Conservation (phyloP, 2,329 filamentous ascomycete genomes). For the Botrytis medusae region DNA sequence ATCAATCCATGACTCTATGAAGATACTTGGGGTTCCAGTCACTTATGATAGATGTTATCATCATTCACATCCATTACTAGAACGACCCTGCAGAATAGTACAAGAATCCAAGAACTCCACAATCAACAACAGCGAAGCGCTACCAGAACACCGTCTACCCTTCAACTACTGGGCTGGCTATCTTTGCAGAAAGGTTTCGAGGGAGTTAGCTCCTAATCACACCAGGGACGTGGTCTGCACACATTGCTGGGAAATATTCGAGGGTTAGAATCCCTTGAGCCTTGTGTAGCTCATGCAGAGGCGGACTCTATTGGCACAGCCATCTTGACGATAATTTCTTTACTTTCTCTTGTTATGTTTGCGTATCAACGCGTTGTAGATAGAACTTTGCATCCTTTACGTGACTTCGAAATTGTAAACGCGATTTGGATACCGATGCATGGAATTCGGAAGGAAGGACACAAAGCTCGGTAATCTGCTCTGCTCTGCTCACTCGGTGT, state of each 20-base stretch:
- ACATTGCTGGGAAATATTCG: not conserved
- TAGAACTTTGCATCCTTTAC: conserved; percentile 22
- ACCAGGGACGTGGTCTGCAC: not conserved
- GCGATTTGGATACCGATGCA: conserved; percentile 19
- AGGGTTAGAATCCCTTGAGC: conserved; percentile 13
- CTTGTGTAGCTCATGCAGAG: not conserved
- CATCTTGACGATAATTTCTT: conserved; percentile 8
- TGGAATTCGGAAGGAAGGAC: conserved; percentile 18
- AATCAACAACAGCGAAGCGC: not conserved
- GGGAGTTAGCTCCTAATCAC: not conserved
- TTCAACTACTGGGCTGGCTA: not conserved
- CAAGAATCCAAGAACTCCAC: not conserved
- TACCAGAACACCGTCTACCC: not conserved
- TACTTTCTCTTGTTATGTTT: conserved; percentile 15
- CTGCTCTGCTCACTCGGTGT: conserved; percentile 14
- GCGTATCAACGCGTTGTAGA: conserved; percentile 21
- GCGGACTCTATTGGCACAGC: not conserved
- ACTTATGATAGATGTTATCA: conserved; percentile 12
- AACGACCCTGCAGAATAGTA: not conserved
- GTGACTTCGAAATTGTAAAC: conserved; percentile 24
- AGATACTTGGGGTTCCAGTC: conserved; percentile 1
- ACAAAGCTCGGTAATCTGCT: conserved; percentile 15
- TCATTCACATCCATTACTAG: conserved; percentile 8
- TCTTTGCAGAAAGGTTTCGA: not conserved
- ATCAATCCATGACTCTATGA: not conserved